Base-by-base conservation (phyloP, 2,329 filamentous ascomycete species). In the Colletotrichum sansevieriae region DNA sequence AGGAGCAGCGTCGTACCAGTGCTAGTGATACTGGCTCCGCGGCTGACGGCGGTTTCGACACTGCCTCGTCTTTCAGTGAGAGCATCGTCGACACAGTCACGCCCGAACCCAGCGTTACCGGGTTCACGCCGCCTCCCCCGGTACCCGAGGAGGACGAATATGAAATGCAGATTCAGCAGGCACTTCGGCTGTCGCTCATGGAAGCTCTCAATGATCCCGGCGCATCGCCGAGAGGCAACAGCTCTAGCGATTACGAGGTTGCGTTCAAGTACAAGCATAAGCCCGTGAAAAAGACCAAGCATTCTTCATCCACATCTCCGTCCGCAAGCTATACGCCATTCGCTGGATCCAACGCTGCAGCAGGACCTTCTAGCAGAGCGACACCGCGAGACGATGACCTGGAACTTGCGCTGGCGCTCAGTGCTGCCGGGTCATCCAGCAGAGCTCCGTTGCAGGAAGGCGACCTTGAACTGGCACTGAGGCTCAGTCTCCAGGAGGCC, bases 131-230 rank as follows among this genome's bases (percentile, higher is more conserved):
- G 8, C 75, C 75, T 3, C 72, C 75, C 3, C 71, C 72, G 8
- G 70, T 74, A 12, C 65, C 74, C 4, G 84, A 86, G 51, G 79
- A 79, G 18, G 80, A 84, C 55, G 85, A 89, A 25, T 88, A 87
- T 68, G 88, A 91, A 74, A 82, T 84, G 58, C 87, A 89, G 73
- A 84, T 91, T 10, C 88, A 90, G 76, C 84, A 87, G 61, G 89
- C 89, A 1, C 88, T 91, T 44, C 85, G 88, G 0, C 79, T 91
- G 10, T 90, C 87, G 2, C 78, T 91, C 7, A 79, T 90, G 59
- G 88, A 91, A 71, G 83, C 83, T 6, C 82, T 83, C 43, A 83
- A 86, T 61, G 84, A 85, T 33, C 73, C 75, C 2, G 82, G 79
- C 1, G 78, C 82, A 49, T 85, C 84, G 3, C 82, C 85, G 0